Conservation (phyloP, 352 stramenopile genomes). For the Pythium phragmiticola region DNA sequence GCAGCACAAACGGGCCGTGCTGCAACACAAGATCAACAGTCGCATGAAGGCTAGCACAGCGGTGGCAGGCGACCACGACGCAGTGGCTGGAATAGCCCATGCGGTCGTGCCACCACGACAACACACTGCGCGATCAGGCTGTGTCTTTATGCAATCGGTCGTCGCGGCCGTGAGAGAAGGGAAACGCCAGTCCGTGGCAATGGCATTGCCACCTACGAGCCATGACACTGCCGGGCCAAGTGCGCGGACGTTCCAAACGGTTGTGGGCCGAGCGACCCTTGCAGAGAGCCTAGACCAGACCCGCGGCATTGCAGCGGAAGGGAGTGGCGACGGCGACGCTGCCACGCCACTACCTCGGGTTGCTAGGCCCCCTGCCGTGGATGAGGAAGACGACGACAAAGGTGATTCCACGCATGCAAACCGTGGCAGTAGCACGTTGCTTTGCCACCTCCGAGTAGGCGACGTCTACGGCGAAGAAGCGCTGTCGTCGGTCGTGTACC, state of each 20-base stretch:
- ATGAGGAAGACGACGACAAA: not conserved
- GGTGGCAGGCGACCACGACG: not conserved
- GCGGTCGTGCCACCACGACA: not conserved
- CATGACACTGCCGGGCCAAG: slow-evolving; percentile 4
- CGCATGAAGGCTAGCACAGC: slow-evolving; percentile 14
- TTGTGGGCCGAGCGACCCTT: slow-evolving; percentile 17
- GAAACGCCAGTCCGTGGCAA: slow-evolving; percentile 11
- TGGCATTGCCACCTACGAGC: not conserved
- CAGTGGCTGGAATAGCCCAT: not conserved
- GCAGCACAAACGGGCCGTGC: slow-evolving; percentile 27
- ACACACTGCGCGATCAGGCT: not conserved
- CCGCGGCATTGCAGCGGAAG: no score
- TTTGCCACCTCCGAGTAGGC: slow-evolving; percentile 41
- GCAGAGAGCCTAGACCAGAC: slow-evolving; percentile 17
- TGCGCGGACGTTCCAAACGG: slow-evolving; percentile 17
- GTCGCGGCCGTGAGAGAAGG: slow-evolving; percentile 42
- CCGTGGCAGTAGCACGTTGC: slow-evolving; percentile 24
- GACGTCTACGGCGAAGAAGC: slow-evolving; percentile 60
- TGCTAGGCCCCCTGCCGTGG: not conserved
- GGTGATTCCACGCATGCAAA: not conserved
- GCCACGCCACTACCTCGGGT: not conserved
- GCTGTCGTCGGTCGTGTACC: slow-evolving; percentile 20
- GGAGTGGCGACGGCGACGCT: not conserved
- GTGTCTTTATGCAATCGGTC: slow-evolving; percentile 52
- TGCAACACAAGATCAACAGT: slow-evolving; percentile 25